Percentiles rank a stretch among this genome's conserved stretches.
These are phyloP conservation scores for Penicillium antarcticum DNA, from an alignment of 495 filamentous ascomycete species.

Conservation along the genomic window DNA sequence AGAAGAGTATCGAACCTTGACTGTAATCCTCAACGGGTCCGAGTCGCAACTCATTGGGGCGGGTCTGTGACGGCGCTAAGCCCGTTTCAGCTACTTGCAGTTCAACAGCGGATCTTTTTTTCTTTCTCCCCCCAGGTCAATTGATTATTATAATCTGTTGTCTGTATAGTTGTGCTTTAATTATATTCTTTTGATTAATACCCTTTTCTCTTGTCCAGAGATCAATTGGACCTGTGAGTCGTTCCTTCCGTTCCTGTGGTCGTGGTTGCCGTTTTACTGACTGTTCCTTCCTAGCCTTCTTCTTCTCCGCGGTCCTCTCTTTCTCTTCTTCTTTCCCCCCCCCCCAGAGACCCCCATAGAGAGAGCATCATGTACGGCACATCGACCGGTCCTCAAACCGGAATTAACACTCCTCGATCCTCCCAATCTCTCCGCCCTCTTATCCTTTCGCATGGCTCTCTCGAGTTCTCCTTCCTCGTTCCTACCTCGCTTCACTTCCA, in stretches of 20 bases:
- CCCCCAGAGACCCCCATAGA: constrained; percentile 4
- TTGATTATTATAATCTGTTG: constrained; percentile 1
- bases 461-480: constrained; percentile 92
- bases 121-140: constrained; percentile 17
- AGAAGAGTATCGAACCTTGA: neutral
- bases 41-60: constrained; percentile 17
- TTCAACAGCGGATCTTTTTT: constrained; percentile 30
- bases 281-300: neutral
- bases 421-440: constrained; percentile 89
- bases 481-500: constrained; percentile 94
- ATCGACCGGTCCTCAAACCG: constrained; percentile 79
- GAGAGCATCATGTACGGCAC: constrained; percentile 77
- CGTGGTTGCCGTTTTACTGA: neutral
- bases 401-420: constrained; percentile 90
- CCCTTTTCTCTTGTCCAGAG: neutral
- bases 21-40: constrained; percentile 6
- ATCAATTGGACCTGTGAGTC: constrained; percentile 1
- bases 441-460: constrained; percentile 83
- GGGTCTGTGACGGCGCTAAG: constrained; percentile 19
- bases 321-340: neutral
- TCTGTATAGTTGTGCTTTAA: constrained; percentile 6
- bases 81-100: constrained; percentile 13
- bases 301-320: neutral
- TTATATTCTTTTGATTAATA: constrained; percentile 7
- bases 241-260: neutral